Base-by-base conservation (phyloP, 140 eudicot species). In the Ambrosia hybrid region DNA sequence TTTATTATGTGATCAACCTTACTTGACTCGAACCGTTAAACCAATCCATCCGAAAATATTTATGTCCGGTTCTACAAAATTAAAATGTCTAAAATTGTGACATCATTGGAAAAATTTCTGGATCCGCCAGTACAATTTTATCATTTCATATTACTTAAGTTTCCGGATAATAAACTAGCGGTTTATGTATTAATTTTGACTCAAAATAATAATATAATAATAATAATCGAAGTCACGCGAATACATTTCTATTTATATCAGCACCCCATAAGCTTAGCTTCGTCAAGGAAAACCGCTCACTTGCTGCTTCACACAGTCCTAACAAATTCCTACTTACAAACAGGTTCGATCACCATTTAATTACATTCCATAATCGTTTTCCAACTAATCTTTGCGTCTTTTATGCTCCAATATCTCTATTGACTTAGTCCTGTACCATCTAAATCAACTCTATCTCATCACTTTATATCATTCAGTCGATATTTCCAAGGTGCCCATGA, bases 331-430 rank as follows among this genome's bases (percentile, higher is more conserved):
- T 53, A 73, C 78, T 3, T 41, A 65, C 67, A 4, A 30, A 30
- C 26, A 67, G 79, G 79, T 75, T 66, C 43, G 39, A 17, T 56
- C 10, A 37, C 1, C 69, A 52, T 75, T 73, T 57, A 57, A n/a
- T 75, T 67, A 1, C 33, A 1, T 43, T 16, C 49, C 0, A 75
- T 55, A 1, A 30, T 41, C 57, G 41, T 26, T 67, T 57, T 57
- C 21, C 57, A 9, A 37, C 2, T 17, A 46, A n/a, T 74, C 65
- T 52, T 57, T 39, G 45, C 56, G 59, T 43, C 59, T 21, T 65
- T 75, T 75, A 9, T 41, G 79, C 21, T 38, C 65, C 73, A 8
- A 66, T 26, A 41, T 66, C 57, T 14, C 59, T 75, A 21, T 65
- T 67, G 51, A 67, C 59, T 45, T 34, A 17, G 57, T 57, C 74